Percentiles rank a stretch among this genome's conserved stretches.
phyloP scores from a whole-genome alignment of 495 filamentous ascomycete genomes.

The Tuber melanosporum region DNA sequence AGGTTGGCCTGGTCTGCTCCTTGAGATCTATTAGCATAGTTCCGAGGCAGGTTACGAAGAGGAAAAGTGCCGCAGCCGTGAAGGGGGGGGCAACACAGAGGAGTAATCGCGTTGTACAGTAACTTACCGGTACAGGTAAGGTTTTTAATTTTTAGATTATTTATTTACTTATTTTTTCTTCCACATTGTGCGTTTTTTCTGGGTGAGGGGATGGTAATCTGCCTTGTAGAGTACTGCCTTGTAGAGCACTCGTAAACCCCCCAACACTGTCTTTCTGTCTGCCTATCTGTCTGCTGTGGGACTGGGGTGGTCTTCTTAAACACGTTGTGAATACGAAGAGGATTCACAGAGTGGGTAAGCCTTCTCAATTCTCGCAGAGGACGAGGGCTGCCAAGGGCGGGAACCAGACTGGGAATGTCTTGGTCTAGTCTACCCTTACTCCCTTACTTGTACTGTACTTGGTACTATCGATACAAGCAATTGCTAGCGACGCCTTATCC shows the following conservation, averaged over 20 bases:
- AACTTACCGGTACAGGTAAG: neutral
- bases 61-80: neutral
- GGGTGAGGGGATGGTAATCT: neutral
- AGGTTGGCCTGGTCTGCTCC: neutral
- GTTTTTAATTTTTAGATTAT: neutral
- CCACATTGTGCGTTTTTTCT: neutral
- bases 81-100: neutral
- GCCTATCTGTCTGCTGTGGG: neutral
- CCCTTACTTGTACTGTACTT: no score
- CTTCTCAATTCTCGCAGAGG: neutral
- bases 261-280: neutral
- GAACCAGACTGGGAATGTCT: neutral
- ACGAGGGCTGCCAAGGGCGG: neutral
- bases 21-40: neutral
- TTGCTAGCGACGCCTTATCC: constrained; percentile 2
- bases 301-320: neutral
- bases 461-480: neutral
- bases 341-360: neutral
- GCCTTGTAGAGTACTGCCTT: neutral
- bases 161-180: no score
- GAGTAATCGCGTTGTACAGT: neutral
- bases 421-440: neutral
- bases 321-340: neutral
- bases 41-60: neutral
- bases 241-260: neutral